These are phyloP conservation scores for Schwanniomyces pseudopolymorphus DNA, from an alignment of 805 yeast species.

Conservation along the genomic window DNA sequence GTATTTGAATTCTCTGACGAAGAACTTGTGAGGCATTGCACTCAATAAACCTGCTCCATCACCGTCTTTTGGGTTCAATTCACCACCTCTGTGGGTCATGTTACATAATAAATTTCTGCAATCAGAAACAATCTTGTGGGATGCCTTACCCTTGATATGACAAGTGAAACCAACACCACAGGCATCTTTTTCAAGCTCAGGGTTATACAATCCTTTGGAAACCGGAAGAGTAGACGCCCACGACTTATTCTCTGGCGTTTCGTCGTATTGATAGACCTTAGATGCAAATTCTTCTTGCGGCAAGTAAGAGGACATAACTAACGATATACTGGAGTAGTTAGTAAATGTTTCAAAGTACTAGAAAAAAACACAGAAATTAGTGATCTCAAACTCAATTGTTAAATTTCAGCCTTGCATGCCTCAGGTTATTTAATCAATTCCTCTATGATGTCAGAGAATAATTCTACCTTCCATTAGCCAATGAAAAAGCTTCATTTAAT, in stretches of 20 bases:
- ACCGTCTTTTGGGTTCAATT: conserved; percentile 95
- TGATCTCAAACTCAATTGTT: too few species aligned
- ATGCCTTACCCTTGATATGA: conserved; percentile 81
- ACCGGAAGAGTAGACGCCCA: conserved; percentile 92
- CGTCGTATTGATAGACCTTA: conserved; percentile 65
- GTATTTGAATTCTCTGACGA: conserved; percentile 78
- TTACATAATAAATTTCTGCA: conserved; percentile 85
- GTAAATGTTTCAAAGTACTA: background rate
- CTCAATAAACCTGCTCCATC: conserved; percentile 98
- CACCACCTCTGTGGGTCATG: conserved; percentile 99
- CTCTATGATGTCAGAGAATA: background rate
- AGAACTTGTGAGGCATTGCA: conserved; percentile 86
- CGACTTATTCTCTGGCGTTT: conserved; percentile 72
- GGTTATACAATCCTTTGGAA: conserved; percentile 88
- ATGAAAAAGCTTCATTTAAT: background rate
- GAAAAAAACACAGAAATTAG: background rate
- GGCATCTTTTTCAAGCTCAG: conserved; percentile 91
- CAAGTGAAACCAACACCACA: conserved; percentile 99
- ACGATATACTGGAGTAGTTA: conserved; percentile 2
- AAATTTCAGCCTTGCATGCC: background rate
- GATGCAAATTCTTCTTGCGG: conserved; percentile 39
- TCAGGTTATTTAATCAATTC: too few species aligned
- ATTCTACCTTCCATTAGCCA: background rate
- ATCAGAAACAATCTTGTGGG: conserved; percentile 92
- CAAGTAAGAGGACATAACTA: conserved; percentile 33